Percentiles rank a stretch among this genome's conserved stretches.
These are phyloP conservation scores for Amanita pseudoporphyria DNA, from an alignment of 768 basidiomycete species.

Conservation along the genomic window DNA sequence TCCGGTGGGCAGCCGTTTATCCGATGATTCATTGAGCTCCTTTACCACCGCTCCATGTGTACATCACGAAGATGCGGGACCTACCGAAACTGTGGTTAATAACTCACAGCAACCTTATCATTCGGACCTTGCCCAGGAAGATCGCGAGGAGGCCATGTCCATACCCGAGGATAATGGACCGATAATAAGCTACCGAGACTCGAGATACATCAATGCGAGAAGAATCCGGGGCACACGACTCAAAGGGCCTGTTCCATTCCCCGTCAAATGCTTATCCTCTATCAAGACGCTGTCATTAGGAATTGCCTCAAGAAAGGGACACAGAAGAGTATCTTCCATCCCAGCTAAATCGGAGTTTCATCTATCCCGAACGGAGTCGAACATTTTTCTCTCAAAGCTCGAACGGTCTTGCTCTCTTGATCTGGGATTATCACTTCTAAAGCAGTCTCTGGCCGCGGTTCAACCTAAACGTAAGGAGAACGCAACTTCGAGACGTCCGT, in stretches of 20 bases:
- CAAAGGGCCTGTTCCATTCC: background rate
- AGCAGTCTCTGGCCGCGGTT: background rate
- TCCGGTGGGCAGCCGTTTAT: background rate
- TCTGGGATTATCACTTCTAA: background rate
- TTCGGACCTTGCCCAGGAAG: background rate
- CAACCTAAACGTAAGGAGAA: background rate
- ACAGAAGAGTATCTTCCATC: background rate
- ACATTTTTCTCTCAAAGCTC: background rate
- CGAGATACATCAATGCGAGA: background rate
- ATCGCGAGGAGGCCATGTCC: background rate
- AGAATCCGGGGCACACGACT: background rate
- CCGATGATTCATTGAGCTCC: background rate
- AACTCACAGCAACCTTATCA: background rate
- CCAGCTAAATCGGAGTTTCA: background rate
- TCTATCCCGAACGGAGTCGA: background rate
- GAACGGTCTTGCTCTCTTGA: slow-evolving; percentile 5
- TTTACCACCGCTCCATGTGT: background rate
- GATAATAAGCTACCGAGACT: background rate
- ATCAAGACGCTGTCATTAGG: slow-evolving; percentile 1
- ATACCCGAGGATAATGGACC: background rate
- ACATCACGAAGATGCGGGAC: background rate
- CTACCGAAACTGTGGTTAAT: background rate
- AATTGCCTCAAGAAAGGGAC: background rate
- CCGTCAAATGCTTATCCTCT: slow-evolving; percentile 1
- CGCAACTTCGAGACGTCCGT: background rate